Conservation (phyloP, 176 grass and related monocot species). For the Otatea glauca region DNA sequence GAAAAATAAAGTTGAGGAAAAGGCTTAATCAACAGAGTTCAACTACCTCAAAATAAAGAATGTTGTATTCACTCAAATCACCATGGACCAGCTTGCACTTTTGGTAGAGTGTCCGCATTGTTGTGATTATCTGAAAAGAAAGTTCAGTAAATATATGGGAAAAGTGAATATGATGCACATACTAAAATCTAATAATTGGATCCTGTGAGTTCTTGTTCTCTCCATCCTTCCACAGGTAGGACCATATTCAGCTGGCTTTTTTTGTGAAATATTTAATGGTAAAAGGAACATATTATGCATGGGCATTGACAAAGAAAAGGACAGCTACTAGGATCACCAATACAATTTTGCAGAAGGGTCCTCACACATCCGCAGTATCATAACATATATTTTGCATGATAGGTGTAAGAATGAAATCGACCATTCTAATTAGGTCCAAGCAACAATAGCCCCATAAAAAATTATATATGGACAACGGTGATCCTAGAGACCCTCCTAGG, state of each 20-base stretch:
- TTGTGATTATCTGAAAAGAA: slow-evolving; percentile 84
- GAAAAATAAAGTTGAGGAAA: slow-evolving; percentile 27
- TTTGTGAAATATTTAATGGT: not conserved
- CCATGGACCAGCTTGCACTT: slow-evolving; percentile 98
- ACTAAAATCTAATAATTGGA: slow-evolving; percentile 7
- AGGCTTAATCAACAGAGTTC: slow-evolving; percentile 24
- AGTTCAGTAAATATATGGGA: slow-evolving; percentile 38
- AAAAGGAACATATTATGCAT: not conserved
- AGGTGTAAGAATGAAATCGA: not conserved
- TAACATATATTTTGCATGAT: not conserved
- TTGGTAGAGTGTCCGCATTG: slow-evolving; percentile 85
- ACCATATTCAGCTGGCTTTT: not conserved
- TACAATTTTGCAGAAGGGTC: not conserved
- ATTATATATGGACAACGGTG: not conserved
- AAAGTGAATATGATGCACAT: slow-evolving; percentile 5
- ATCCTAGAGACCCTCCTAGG: slow-evolving; percentile 9
- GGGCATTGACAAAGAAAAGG: not conserved
- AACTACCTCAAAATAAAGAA: slow-evolving; percentile 95
- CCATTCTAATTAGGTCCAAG: not conserved
- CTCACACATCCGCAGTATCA: not conserved
- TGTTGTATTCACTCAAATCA: slow-evolving; percentile 99
- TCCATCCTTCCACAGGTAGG: slow-evolving; percentile 8
- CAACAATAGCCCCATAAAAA: not conserved
- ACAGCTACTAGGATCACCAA: not conserved
- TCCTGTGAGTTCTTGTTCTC: not conserved